Percentiles rank a stretch among this genome's conserved stretches.
Evolutionary conservation across 306 rosid genomes (phyloP).

Genomic region (Cucumis melo): DNA sequence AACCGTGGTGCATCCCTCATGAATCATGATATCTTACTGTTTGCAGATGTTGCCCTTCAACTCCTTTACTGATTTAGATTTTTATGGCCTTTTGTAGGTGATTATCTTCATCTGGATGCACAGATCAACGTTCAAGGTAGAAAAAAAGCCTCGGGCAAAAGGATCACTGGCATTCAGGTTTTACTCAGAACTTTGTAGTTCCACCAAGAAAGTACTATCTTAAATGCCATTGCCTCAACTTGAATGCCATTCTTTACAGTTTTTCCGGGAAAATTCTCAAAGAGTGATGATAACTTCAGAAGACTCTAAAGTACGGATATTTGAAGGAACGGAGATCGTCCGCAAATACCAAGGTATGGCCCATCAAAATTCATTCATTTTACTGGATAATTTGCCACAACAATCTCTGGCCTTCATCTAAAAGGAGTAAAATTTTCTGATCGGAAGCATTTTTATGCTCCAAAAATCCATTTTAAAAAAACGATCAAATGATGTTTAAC

Average conservation of each 20-base stretch:
- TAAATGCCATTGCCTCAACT: background rate
- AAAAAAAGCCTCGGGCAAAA: conserved; percentile 51
- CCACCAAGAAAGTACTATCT: background rate
- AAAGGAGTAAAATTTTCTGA: background rate
- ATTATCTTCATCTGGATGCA: conserved; percentile 36
- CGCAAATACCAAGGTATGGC: conserved; percentile 53
- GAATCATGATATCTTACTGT: background rate
- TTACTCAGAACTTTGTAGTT: background rate
- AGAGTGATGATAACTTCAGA: conserved; percentile 71
- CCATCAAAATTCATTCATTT: background rate
- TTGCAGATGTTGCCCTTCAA: background rate
- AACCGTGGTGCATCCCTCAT: background rate
- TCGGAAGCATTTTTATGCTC: background rate
- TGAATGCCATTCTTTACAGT: conserved; percentile 29
- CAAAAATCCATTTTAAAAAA: background rate
- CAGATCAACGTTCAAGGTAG: conserved; percentile 34
- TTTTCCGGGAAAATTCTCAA: conserved; percentile 31
- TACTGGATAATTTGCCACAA: background rate
- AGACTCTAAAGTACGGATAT: conserved; percentile 67
- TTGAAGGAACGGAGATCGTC: conserved; percentile 48
- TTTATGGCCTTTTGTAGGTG: conserved; percentile 28
- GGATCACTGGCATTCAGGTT: conserved; percentile 90
- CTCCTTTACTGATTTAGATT: conserved; percentile 14
- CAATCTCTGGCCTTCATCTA: background rate
- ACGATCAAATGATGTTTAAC: background rate